phyloP scores from a whole-genome alignment of 1,284 basidiomycete genomes.

The Tilletia caries region DNA sequence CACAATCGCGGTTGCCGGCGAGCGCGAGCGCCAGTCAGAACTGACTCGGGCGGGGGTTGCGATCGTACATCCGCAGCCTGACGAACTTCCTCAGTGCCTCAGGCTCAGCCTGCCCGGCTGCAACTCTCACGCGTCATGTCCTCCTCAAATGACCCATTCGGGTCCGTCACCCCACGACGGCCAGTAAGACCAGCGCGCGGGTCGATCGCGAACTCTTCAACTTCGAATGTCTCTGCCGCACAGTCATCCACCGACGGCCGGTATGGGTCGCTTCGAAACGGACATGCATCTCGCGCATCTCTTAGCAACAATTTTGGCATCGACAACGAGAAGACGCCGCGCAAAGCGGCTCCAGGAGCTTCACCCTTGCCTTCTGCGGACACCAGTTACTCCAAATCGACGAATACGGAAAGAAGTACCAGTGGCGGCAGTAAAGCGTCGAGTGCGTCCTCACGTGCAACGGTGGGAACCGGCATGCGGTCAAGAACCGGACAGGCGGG shows the following conservation, averaged over 20 bases:
- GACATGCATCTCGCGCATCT: not conserved
- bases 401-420: not conserved
- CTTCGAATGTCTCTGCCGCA: not conserved
- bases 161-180: not conserved
- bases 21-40: too few relatives aligned
- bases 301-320: not conserved
- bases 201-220: not conserved
- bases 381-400: not conserved
- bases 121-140: not conserved
- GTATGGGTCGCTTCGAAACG: not conserved
- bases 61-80: too few relatives aligned
- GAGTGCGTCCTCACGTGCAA: constrained; percentile 3
- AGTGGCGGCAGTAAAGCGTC: constrained; percentile 5
- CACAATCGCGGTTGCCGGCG: too few relatives aligned
- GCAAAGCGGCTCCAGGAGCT: not conserved
- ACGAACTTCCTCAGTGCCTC: too few relatives aligned
- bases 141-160: constrained; percentile 7
- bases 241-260: not conserved
- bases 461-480: not conserved
- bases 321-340: constrained; percentile 6
- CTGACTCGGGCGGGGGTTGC: too few relatives aligned
- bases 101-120: too few relatives aligned
- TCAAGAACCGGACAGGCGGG: not conserved
- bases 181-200: not conserved
- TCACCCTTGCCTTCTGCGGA: not conserved